Conservation (phyloP, 768 basidiomycete species). For the Lanmaoa pseudosensibilis region DNA sequence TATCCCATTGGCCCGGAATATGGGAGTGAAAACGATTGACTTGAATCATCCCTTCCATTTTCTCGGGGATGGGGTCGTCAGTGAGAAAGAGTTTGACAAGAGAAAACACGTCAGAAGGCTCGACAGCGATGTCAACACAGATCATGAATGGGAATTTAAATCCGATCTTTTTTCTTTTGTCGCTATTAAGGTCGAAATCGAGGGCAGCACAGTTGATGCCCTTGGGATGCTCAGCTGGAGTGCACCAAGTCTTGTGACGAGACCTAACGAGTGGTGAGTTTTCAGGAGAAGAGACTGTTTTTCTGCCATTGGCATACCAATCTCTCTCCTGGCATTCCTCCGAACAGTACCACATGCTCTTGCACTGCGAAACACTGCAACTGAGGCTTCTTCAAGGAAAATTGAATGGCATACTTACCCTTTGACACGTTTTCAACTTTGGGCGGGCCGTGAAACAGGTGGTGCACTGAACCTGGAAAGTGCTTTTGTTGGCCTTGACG, state of each 20-base stretch:
- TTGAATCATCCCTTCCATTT: slow-evolving; percentile 17
- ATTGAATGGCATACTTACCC: background rate
- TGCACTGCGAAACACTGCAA: slow-evolving; percentile 9
- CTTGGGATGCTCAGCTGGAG: slow-evolving; percentile 12
- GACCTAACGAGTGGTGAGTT: slow-evolving; percentile 2
- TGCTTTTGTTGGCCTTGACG: slow-evolving; percentile 7
- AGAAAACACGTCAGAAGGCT: slow-evolving; percentile 5
- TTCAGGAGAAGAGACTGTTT: too few species aligned
- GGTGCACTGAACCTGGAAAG: slow-evolving; percentile 10
- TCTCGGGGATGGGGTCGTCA: background rate
- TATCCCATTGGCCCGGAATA: slow-evolving; percentile 6
- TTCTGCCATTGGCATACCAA: slow-evolving; percentile 4
- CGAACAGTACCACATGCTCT: slow-evolving; percentile 23
- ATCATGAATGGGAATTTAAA: slow-evolving; percentile 17
- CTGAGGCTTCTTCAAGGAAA: background rate
- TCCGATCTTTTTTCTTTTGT: slow-evolving; percentile 10
- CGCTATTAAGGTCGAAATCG: slow-evolving; percentile 10
- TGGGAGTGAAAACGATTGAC: slow-evolving; percentile 15
- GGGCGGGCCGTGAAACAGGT: slow-evolving; percentile 10
- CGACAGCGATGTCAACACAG: slow-evolving; percentile 14
- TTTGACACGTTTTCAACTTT: slow-evolving; percentile 14
- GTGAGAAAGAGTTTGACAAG: slow-evolving; percentile 12
- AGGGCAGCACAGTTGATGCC: slow-evolving; percentile 14
- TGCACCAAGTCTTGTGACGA: slow-evolving; percentile 13
- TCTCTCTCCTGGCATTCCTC: slow-evolving; percentile 22